Conservation (phyloP, 352 stramenopile species). For the Globisporangium camurandrum region DNA sequence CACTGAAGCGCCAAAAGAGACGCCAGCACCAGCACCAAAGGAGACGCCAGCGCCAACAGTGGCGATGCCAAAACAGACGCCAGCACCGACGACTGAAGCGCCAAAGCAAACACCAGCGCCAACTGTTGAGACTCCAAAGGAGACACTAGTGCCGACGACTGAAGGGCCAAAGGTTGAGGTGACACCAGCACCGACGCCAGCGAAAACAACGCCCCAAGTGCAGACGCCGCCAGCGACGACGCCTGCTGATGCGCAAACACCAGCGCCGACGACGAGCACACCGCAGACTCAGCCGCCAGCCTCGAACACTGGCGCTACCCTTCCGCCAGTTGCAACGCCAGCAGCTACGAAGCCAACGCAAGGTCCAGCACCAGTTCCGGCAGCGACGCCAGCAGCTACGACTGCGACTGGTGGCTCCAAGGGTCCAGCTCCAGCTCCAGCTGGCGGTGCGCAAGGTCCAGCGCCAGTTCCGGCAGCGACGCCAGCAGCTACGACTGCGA, state of each 20-base stretch:
- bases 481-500: conserved; percentile 3
- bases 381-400: neutral
- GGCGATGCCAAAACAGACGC: conserved; percentile 2
- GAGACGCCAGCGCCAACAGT: conserved; percentile 4
- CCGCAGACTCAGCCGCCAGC: neutral
- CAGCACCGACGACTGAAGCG: neutral
- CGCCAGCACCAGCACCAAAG: conserved; percentile 1
- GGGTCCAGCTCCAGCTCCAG: neutral
- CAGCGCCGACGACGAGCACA: too few relatives aligned
- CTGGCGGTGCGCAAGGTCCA: conserved; percentile 1
- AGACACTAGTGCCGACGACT: conserved; percentile 1
- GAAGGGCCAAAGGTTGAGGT: neutral
- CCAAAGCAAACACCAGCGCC: conserved; percentile 4
- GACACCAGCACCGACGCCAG: conserved; percentile 1
- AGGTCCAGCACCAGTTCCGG: conserved; percentile 2
- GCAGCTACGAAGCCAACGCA: conserved; percentile 1
- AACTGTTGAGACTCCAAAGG: conserved; percentile 2
- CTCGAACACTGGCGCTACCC: neutral
- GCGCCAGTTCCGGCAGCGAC: neutral
- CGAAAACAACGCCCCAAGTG: neutral
- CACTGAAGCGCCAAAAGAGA: neutral
- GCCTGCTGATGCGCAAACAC: too few relatives aligned
- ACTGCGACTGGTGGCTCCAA: neutral
- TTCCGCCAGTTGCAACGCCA: conserved; percentile 1
- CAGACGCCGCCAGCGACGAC: conserved; percentile 2